Percentiles rank a stretch among this genome's conserved stretches.
Conservation (phyloP, 2,329 filamentous ascomycete genomes). For the Alternaria sp. region DNA sequence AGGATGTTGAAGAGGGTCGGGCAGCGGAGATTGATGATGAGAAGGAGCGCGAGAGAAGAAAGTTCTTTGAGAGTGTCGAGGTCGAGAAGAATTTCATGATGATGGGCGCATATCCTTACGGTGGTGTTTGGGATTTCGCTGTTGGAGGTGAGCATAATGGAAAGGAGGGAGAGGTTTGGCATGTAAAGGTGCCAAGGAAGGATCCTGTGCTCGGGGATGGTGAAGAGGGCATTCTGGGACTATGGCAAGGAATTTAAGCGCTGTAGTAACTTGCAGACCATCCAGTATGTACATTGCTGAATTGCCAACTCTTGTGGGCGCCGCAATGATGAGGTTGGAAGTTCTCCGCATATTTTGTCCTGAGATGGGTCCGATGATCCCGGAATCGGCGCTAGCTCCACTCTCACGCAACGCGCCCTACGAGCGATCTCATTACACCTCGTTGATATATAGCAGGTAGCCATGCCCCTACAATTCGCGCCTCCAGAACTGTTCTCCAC, state of each 20-base stretch:
- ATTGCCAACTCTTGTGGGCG: background rate
- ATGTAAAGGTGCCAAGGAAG: conserved; percentile 54
- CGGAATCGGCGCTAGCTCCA: conserved; percentile 5
- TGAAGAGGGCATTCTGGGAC: conserved; percentile 49
- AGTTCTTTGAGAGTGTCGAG: conserved; percentile 49
- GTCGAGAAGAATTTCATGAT: conserved; percentile 60
- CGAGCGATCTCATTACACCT: background rate
- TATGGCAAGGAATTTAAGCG: conserved; percentile 40
- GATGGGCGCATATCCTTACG: conserved; percentile 66
- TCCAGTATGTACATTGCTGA: too few species aligned
- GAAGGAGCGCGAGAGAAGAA: conserved; percentile 46
- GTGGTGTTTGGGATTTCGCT: conserved; percentile 62
- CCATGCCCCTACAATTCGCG: too few species aligned
- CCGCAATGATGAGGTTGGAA: too few species aligned
- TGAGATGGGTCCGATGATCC: background rate
- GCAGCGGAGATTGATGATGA: conserved; percentile 17
- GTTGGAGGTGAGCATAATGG: conserved; percentile 57
- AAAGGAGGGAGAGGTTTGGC: conserved; percentile 57
- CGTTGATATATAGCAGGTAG: background rate
- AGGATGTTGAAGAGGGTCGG: conserved; percentile 38
- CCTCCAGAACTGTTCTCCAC: too few species aligned
- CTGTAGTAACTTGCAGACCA: too few species aligned
- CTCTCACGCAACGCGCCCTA: conserved; percentile 3
- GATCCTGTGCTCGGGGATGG: conserved; percentile 60
- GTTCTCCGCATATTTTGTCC: background rate